Evolutionary conservation across 129 eudicot genomes (phyloP).

Genomic region (Apium graveolens): DNA sequence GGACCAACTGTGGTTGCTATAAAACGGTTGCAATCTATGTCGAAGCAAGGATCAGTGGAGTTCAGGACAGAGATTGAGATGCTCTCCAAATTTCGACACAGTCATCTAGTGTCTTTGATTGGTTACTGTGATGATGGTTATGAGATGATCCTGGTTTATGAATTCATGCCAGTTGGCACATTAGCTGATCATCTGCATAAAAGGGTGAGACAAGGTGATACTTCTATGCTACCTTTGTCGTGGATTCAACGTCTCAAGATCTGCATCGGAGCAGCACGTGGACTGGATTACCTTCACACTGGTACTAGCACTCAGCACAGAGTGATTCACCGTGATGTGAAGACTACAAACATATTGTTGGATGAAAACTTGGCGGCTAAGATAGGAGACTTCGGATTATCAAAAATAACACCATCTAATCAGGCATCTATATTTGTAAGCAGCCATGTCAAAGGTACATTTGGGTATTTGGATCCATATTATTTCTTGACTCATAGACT

Average conservation of each 20-base stretch:
- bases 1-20: too few relatives aligned
- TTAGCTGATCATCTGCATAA: conserved; percentile 2
- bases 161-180: conserved; percentile 2
- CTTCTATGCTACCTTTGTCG: not conserved
- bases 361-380: not conserved
- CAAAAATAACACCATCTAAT: not conserved
- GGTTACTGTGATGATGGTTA: not conserved
- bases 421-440: not conserved
- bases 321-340: conserved; percentile 7
- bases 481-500: not conserved
- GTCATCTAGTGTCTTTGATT: not conserved
- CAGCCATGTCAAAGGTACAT: not conserved
- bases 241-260: not conserved
- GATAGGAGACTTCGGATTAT: not conserved
- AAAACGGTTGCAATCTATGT: too few relatives aligned
- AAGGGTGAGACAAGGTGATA: not conserved
- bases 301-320: not conserved
- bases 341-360: not conserved
- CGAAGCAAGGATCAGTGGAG: not conserved
- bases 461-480: conserved; percentile 5
- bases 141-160: conserved; percentile 7
- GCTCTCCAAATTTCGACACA: conserved; percentile 5
- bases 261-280: conserved; percentile 4
- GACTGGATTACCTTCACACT: not conserved
- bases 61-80: not conserved